Evolutionary conservation across 1,284 basidiomycete genomes (phyloP).

Genomic region (Hypsizygus ulmarius): DNA sequence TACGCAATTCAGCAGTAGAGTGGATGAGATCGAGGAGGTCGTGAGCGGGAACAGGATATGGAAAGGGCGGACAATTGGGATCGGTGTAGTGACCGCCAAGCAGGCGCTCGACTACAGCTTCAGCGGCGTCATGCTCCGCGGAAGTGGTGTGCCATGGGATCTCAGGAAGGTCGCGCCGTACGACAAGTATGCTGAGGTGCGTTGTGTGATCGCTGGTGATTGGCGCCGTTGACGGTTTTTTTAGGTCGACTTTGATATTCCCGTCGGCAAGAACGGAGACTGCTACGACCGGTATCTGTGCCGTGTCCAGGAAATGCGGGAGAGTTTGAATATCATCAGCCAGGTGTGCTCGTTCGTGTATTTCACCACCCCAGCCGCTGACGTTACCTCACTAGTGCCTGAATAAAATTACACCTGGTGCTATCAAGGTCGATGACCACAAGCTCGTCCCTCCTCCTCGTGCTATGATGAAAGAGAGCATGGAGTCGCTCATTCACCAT

Average conservation of each 20-base stretch:
- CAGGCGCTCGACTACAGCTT: constrained; percentile 93
- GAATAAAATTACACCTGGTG: constrained; percentile 96
- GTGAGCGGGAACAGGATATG: constrained; percentile 98
- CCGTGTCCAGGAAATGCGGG: constrained; percentile 97
- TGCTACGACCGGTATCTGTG: constrained; percentile 97
- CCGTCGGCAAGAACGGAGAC: constrained; percentile 95
- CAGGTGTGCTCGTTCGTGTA: constrained; percentile 43
- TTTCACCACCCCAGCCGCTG: neutral
- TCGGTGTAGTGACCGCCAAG: constrained; percentile 90
- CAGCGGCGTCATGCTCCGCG: constrained; percentile 96
- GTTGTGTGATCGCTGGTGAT: constrained; percentile 11
- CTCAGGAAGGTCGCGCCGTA: constrained; percentile 91
- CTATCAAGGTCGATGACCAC: constrained; percentile 95
- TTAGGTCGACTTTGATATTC: constrained; percentile 96
- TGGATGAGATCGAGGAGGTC: constrained; percentile 98
- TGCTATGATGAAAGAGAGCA: constrained; percentile 98
- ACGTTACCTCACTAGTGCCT: constrained; percentile 57
- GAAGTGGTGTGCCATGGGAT: constrained; percentile 95
- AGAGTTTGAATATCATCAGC: constrained; percentile 87
- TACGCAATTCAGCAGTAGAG: constrained; percentile 87
- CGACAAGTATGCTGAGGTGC: constrained; percentile 92
- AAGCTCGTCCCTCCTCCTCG: constrained; percentile 97
- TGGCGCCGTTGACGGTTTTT: neutral
- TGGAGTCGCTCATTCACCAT: constrained; percentile 98
- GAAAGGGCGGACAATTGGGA: constrained; percentile 91